These are phyloP conservation scores for Claviceps pusilla DNA, from an alignment of 2,329 filamentous ascomycete genomes.

Conservation along the genomic window DNA sequence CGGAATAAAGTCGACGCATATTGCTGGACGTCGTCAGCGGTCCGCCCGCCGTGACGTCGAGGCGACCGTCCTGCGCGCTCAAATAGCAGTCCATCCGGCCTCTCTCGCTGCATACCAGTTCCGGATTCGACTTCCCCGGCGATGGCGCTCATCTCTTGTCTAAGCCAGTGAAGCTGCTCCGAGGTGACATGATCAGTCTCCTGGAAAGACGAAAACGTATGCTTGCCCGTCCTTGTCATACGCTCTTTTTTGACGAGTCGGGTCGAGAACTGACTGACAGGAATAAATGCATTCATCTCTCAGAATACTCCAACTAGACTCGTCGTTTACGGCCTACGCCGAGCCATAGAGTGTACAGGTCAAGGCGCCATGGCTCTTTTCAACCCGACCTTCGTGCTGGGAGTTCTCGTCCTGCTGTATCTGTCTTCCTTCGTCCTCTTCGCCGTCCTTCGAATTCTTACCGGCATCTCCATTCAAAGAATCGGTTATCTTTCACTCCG, in stretches of 20 bases:
- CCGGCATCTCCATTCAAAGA: constrained; percentile 88
- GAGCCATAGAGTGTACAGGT: not conserved
- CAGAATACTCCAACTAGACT: constrained; percentile 1
- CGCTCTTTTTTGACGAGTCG: not conserved
- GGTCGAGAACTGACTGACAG: not conserved
- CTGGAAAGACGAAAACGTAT: constrained; percentile 1
- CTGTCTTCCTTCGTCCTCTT: constrained; percentile 86
- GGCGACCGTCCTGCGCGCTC: not conserved
- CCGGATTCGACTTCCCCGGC: not conserved
- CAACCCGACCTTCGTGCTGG: constrained; percentile 70
- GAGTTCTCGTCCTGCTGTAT: constrained; percentile 73
- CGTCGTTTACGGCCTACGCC: not conserved
- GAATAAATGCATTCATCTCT: not conserved
- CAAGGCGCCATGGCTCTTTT: constrained; percentile 42
- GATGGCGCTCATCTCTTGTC: constrained; percentile 2
- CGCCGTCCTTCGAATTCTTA: constrained; percentile 80
- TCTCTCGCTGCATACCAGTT: not conserved
- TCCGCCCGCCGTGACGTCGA: not conserved
- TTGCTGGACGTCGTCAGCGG: not conserved
- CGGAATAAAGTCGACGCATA: not conserved
- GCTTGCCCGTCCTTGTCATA: not conserved
- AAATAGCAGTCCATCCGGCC: not conserved
- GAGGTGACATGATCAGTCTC: constrained; percentile 2
- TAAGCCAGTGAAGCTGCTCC: constrained; percentile 1
- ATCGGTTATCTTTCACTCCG: constrained; percentile 86